These are phyloP conservation scores for Trametopsis cervina DNA, from an alignment of 768 basidiomycete species.

Conservation along the genomic window DNA sequence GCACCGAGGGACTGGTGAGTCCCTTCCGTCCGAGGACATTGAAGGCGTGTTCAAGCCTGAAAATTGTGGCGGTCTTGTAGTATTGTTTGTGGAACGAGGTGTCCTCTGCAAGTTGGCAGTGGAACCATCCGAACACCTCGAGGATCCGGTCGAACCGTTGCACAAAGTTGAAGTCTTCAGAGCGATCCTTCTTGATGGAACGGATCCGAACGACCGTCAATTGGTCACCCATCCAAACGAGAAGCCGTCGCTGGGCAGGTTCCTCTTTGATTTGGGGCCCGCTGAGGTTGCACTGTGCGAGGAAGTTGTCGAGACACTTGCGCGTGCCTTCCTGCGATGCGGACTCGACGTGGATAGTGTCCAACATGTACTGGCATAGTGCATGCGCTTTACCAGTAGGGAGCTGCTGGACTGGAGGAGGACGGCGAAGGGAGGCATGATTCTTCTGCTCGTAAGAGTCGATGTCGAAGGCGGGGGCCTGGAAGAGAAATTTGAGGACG, in stretches of 20 bases:
- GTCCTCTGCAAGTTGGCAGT: conserved; percentile 32
- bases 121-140: conserved; percentile 33
- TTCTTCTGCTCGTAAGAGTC: conserved; percentile 8
- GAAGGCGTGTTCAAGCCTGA: conserved; percentile 18
- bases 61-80: conserved; percentile 21
- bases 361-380: conserved; percentile 4
- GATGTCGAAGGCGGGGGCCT: conserved; percentile 6
- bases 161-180: conserved; percentile 32
- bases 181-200: conserved; percentile 28
- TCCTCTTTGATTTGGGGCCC: background rate
- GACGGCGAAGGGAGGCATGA: conserved; percentile 1
- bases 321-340: conserved; percentile 11
- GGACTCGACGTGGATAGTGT: conserved; percentile 7
- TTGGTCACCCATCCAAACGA: conserved; percentile 32
- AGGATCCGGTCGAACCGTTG: conserved; percentile 32
- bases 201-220: conserved; percentile 32
- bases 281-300: background rate
- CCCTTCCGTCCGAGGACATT: conserved; percentile 19
- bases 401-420: conserved; percentile 8
- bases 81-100: conserved; percentile 37
- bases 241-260: conserved; percentile 14
- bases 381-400: conserved; percentile 7
- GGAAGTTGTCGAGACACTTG: background rate
- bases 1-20: conserved; percentile 7
- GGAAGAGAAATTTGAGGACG: conserved; percentile 6